Percentiles rank a stretch among this genome's conserved stretches.
Conservation (phyloP, 352 stramenopile genomes). For the Phytophthora crassamura region DNA sequence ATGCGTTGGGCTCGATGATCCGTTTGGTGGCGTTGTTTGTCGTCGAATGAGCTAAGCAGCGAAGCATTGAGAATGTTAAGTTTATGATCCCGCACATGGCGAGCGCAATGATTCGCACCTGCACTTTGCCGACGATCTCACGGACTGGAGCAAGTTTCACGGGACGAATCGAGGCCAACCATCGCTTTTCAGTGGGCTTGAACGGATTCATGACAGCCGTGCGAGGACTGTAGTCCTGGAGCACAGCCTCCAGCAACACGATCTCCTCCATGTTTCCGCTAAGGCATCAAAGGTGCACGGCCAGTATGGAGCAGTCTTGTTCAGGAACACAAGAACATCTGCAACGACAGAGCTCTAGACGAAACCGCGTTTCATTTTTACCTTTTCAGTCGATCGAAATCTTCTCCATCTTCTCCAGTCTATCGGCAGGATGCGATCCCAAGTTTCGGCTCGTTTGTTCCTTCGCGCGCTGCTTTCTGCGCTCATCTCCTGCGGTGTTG, state of each 20-base stretch:
- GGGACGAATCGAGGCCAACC: constrained; percentile 23
- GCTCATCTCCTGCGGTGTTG: neutral
- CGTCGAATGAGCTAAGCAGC: constrained; percentile 15
- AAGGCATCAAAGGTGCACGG: neutral
- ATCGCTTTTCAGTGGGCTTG: constrained; percentile 28
- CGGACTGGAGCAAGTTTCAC: constrained; percentile 10
- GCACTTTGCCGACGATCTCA: constrained; percentile 26
- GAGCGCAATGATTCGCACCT: constrained; percentile 12
- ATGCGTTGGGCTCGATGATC: neutral
- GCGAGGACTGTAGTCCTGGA: constrained; percentile 32
- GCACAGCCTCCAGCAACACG: constrained; percentile 40
- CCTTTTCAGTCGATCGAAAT: constrained; percentile 8
- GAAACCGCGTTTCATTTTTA: constrained; percentile 46
- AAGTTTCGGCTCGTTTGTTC: neutral
- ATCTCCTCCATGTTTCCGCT: constrained; percentile 24
- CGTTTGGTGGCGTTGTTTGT: neutral
- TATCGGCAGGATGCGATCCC: constrained; percentile 15
- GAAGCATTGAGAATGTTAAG: constrained; percentile 12
- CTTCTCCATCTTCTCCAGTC: constrained; percentile 2
- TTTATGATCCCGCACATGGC: neutral
- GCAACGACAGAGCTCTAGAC: constrained; percentile 3
- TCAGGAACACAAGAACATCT: constrained; percentile 21
- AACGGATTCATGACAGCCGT: constrained; percentile 35
- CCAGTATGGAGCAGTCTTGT: constrained; percentile 2
- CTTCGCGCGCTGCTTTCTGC: neutral